Evolutionary conservation across 352 stramenopile genomes (phyloP).

Genomic region (Pythium sukuiense): DNA sequence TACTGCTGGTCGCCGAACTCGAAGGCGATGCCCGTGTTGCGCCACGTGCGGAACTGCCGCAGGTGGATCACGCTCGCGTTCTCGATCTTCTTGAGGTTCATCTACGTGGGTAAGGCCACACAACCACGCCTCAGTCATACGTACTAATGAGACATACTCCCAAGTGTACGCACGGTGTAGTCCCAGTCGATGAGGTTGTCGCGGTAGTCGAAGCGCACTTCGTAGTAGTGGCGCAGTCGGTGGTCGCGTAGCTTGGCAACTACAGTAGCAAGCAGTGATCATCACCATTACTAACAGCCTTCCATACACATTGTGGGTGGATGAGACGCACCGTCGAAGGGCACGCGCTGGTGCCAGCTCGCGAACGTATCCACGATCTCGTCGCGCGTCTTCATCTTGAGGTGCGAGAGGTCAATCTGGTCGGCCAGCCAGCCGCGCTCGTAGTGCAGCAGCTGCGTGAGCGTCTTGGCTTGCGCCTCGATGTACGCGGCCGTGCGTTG

Average conservation of each 20-base stretch:
- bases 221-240: slow-evolving; percentile 89
- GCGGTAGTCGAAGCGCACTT: slow-evolving; percentile 91
- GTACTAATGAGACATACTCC: background rate
- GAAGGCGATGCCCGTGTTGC: slow-evolving; percentile 92
- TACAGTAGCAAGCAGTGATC: slow-evolving; percentile 20
- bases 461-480: slow-evolving; percentile 57
- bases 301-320: too few species aligned
- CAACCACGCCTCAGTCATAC: background rate
- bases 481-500: slow-evolving; percentile 87
- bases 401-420: slow-evolving; percentile 77
- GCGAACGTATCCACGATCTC: slow-evolving; percentile 85
- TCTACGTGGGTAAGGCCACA: slow-evolving; percentile 42
- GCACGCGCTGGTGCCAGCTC: slow-evolving; percentile 68
- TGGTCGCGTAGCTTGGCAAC: slow-evolving; percentile 83
- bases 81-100: slow-evolving; percentile 81
- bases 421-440: slow-evolving; percentile 55
- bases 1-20: slow-evolving; percentile 95
- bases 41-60: slow-evolving; percentile 91
- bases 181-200: slow-evolving; percentile 95
- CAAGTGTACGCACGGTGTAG: slow-evolving; percentile 76
- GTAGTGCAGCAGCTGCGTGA: slow-evolving; percentile 79
- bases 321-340: slow-evolving; percentile 65
- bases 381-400: slow-evolving; percentile 91
- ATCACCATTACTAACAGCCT: background rate
- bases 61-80: slow-evolving; percentile 93